phyloP scores from a whole-genome alignment of 306 rosid species.

The Rosa lucieae region DNA sequence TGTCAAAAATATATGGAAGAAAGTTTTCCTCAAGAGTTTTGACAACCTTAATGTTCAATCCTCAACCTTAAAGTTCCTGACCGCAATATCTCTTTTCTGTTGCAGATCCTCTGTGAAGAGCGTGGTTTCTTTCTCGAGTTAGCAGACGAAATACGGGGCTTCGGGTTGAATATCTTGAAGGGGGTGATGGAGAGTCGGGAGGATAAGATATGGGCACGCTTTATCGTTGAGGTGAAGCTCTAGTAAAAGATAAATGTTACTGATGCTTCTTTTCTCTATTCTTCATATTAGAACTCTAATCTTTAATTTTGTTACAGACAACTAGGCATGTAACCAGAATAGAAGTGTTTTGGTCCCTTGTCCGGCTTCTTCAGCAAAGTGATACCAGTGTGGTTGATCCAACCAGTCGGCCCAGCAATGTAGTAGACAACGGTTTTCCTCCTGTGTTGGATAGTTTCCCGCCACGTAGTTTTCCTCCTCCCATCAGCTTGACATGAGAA shows the following conservation, averaged over 20 bases:
- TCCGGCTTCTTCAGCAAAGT: conserved; percentile 60
- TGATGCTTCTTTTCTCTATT: not conserved
- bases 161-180: conserved; percentile 74
- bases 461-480: conserved; percentile 34
- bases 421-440: conserved; percentile 30
- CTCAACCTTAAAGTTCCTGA: conserved; percentile 5
- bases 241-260: not conserved
- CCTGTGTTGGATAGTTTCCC: conserved; percentile 31
- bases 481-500: conserved; percentile 37
- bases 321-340: conserved; percentile 61
- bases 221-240: conserved; percentile 69
- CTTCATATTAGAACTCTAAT: not conserved
- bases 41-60: not conserved
- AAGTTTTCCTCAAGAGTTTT: conserved; percentile 7
- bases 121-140: conserved; percentile 76
- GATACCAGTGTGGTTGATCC: conserved; percentile 35
- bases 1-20: not conserved
- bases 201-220: conserved; percentile 72
- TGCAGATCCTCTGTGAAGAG: conserved; percentile 81
- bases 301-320: conserved; percentile 44
- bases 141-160: conserved; percentile 59
- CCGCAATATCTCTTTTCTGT: conserved; percentile 16
- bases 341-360: conserved; percentile 69
- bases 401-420: conserved; percentile 32
- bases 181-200: conserved; percentile 67